Base-by-base conservation (phyloP, 1,284 basidiomycete genomes). In the Mycena citricolor region DNA sequence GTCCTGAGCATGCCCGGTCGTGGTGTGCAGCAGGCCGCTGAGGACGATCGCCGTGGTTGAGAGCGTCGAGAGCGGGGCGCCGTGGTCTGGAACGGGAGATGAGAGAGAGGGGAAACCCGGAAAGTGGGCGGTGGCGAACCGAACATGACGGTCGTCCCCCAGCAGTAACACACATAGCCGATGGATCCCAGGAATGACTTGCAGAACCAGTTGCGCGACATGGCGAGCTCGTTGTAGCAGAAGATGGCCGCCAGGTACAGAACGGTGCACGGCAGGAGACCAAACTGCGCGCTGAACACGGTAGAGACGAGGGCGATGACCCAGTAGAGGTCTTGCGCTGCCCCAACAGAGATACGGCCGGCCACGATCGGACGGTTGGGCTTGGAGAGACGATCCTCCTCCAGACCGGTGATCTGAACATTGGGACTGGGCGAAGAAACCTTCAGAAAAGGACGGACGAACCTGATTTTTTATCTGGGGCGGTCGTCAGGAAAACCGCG, bases 381-480 rank as follows among this genome's bases (percentile, higher is more conserved):
- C 42, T 70, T 67, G 44, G 69, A 65, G 13, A 59, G 39, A 6
- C 29, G 32, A 47, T 72, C 70, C 44, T 72, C 69, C 25, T 62
- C 59, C 3, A 58, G 26, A 1, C 55, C 55, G 20, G 44, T 25
- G 14, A 56, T 42, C 51, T 53, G 32, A 6, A 14, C 4, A 7
- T 22, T 21, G 16, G 21, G 21, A 30, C 29, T 22, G 13, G 11
- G n/a, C n/a, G n/a, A 21, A 6, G 16, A 26, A 25, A 29, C 11
- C n/a, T n/a, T 12, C 3, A 29, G 16, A 13, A 12, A 4, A 64
- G 46, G 37, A n/a, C 13, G 14, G 10, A 21, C 39, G 14, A 26
- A 51, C 55, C 41, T 56, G 55, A 24, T 56, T 56, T 32, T 56
- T 54, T 20, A 54, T 55, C 55, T 56, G 29, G 8, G 36, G 8